These are phyloP conservation scores for Colletotrichum melonis DNA, from an alignment of 2,329 filamentous ascomycete genomes.

Conservation along the genomic window DNA sequence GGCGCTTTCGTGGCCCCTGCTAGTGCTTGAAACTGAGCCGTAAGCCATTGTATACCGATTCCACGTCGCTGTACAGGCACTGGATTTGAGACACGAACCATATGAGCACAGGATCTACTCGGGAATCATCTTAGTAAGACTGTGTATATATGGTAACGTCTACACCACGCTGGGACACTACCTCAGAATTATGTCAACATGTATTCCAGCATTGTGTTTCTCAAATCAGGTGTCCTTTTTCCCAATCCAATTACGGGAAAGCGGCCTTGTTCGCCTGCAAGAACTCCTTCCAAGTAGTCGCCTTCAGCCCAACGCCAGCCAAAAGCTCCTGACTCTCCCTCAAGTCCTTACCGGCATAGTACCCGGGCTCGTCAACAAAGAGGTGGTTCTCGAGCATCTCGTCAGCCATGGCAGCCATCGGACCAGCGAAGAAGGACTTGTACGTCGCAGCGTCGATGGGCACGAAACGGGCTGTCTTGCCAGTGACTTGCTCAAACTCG, in stretches of 20 bases:
- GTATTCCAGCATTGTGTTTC: no score
- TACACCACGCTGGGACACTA: no score
- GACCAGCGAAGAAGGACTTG: conserved; percentile 39
- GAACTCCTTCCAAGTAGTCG: conserved; percentile 30
- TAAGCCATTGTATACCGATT: no score
- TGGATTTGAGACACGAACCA: no score
- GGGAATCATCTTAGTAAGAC: no score
- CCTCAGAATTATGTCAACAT: no score
- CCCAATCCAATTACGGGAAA: neutral
- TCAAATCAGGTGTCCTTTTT: no score
- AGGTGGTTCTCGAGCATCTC: conserved; percentile 41
- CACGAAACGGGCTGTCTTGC: conserved; percentile 16
- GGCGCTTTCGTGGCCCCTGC: no score
- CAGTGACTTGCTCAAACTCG: conserved; percentile 32
- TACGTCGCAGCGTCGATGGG: conserved; percentile 38
- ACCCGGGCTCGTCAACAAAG: conserved; percentile 38
- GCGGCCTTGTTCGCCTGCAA: conserved; percentile 12
- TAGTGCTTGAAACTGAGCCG: no score
- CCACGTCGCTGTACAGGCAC: no score
- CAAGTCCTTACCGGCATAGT: conserved; percentile 26
- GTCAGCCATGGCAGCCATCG: conserved; percentile 29
- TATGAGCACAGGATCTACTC: no score
- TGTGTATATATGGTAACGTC: no score
- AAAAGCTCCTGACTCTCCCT: conserved; percentile 20
- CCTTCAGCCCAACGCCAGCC: conserved; percentile 7